Conservation (phyloP, 345 rosid species). For the Heritiera littoralis region DNA sequence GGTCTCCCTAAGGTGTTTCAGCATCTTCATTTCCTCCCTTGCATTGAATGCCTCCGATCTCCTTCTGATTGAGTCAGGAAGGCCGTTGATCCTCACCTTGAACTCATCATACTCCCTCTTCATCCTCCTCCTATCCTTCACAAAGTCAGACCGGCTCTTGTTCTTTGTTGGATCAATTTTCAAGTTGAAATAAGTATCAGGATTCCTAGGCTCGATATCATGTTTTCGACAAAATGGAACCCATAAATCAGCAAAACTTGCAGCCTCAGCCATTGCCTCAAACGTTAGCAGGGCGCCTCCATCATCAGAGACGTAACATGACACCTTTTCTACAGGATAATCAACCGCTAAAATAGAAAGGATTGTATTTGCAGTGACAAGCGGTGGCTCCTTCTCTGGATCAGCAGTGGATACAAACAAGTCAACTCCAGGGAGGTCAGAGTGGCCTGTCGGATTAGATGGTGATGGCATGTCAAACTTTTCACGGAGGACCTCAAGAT, state of each 20-base stretch:
- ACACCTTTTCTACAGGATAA: slow-evolving; percentile 84
- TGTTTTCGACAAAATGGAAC: slow-evolving; percentile 95
- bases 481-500: slow-evolving; percentile 75
- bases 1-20: slow-evolving; percentile 78
- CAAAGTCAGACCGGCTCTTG: slow-evolving; percentile 80
- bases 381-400: slow-evolving; percentile 95
- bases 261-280: slow-evolving; percentile 99
- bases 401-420: slow-evolving; percentile 91
- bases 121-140: slow-evolving; percentile 79
- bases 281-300: slow-evolving; percentile 95
- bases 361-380: slow-evolving; percentile 82
- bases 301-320: slow-evolving; percentile 87
- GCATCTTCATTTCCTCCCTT: slow-evolving; percentile 89
- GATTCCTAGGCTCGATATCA: slow-evolving; percentile 83
- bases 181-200: slow-evolving; percentile 72
- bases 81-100: slow-evolving; percentile 87
- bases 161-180: slow-evolving; percentile 90
- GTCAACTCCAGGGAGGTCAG: slow-evolving; percentile 91
- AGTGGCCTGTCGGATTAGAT: slow-evolving; percentile 81
- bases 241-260: slow-evolving; percentile 92
- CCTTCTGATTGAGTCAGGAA: slow-evolving; percentile 85
- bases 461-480: slow-evolving; percentile 93
- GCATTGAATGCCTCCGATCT: slow-evolving; percentile 96
- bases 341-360: slow-evolving; percentile 84
- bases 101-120: slow-evolving; percentile 95